Base-by-base conservation (phyloP, 2,329 filamentous ascomycete species). In the Epichloe glyceriae region DNA sequence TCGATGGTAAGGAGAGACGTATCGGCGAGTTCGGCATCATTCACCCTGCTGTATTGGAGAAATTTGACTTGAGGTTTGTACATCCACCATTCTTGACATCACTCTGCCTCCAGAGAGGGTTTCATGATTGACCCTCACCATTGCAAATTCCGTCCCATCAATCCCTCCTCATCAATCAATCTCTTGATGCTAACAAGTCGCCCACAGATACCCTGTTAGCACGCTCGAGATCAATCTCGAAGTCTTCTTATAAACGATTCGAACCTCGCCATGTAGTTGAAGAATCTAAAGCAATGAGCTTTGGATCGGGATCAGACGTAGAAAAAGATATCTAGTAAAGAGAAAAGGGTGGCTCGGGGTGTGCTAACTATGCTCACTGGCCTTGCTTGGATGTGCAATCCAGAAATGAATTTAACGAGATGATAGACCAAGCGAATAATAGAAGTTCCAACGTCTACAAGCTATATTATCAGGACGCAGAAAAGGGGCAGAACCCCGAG, bases 171-270 rank as follows among this genome's bases (percentile, higher is more conserved):
- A 11, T 14, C 46, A 5, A 39, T 15, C 2, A 19, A n/a, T 30
- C 2, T 40, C 15, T n/a, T n/a, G 15, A 4, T 22, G 20, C 46
- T 41, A 3, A 49, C 30, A 38, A 17, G 17, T 11, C 37, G 58
- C 41, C 44, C 4, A 38, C 17, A 85, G 82, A 73, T 91, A 90
- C 74, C 91, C 93, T 41, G 89, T 95, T 60, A 96, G 89, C 71
- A 89, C 88, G 42, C 71, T 98, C 58, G 93, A 98, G 74, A 79
- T 98, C 65, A 95, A 97, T 69, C 79, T 97, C 34, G 91, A 97
- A 70, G 80, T 86, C 58, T 94, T 98, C 77, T 74, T 96, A 71
- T 95, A 75, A 53, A 44, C 7, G 6, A 34, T n/a, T 42, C 30
- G 4, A 19, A 26, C 3, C 8, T 42, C 40, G 19, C 8, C 7